phyloP scores from a whole-genome alignment of 164 flowering plant genomes.

The Vitis vinifera region DNA sequence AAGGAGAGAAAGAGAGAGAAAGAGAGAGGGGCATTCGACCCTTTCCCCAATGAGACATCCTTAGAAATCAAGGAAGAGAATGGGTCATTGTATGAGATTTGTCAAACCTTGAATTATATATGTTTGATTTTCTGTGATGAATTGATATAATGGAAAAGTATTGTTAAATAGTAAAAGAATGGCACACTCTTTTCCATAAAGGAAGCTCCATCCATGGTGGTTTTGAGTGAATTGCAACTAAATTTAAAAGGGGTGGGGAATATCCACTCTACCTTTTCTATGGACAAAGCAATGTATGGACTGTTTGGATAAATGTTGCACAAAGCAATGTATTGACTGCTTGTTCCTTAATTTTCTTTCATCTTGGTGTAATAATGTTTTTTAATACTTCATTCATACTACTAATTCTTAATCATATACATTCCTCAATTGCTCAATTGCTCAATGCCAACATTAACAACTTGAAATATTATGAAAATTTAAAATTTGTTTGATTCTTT shows the following conservation, averaged over 20 bases:
- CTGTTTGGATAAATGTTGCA: not conserved
- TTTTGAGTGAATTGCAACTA: slow-evolving; percentile 25
- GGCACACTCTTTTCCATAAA: too few species aligned
- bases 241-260: slow-evolving; percentile 18
- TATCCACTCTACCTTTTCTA: slow-evolving; percentile 21
- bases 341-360: too few species aligned
- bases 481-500: too few species aligned
- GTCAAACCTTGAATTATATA: slow-evolving; percentile 39
- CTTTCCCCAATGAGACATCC: slow-evolving; percentile 45
- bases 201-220: slow-evolving; percentile 10
- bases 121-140: slow-evolving; percentile 11
- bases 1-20: slow-evolving; percentile 9
- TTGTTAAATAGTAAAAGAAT: too few species aligned
- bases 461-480: too few species aligned
- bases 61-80: slow-evolving; percentile 55
- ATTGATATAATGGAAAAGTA: not conserved
- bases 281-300: slow-evolving; percentile 26
- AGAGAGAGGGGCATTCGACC: slow-evolving; percentile 24
- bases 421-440: too few species aligned
- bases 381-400: too few species aligned
- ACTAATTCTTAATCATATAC: too few species aligned
- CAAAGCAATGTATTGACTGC: too few species aligned
- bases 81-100: slow-evolving; percentile 29
- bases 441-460: too few species aligned
- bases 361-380: too few species aligned